Conservation (phyloP, 257 asterid genomes). For the Solanum paucissectum region DNA sequence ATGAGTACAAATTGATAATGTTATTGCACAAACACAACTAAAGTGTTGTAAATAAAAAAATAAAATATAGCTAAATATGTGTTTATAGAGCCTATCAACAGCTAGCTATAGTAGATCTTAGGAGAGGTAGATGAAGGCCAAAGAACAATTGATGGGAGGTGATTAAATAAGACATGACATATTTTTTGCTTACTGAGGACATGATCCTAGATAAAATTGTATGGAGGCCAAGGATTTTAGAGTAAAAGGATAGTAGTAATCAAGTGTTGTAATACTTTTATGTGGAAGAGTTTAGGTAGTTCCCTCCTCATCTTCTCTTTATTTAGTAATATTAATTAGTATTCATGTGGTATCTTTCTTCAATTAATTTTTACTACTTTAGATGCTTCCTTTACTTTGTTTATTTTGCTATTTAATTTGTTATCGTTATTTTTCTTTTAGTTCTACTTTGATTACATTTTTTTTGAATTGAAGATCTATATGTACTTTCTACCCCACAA, state of each 20-base stretch:
- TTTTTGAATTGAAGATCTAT: too few species aligned
- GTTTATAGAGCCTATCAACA: background rate
- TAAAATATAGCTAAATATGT: background rate
- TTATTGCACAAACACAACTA: background rate
- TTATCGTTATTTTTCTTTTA: background rate
- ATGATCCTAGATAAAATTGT: too few species aligned
- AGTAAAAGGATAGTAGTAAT: too few species aligned
- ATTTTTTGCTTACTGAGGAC: background rate
- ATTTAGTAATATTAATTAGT: background rate
- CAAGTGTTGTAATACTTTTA: background rate
- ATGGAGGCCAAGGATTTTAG: background rate
- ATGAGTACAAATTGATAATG: background rate
- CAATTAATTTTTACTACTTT: background rate
- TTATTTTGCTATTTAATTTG: too few species aligned
- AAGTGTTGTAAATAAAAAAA: background rate
- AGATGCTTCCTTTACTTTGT: background rate
- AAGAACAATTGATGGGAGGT: background rate
- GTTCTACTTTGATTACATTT: too few species aligned
- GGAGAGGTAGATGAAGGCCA: background rate
- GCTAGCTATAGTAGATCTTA: too few species aligned
- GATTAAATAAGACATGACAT: background rate
- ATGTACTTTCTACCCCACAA: background rate
- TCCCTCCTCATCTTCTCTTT: background rate
- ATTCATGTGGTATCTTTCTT: background rate
- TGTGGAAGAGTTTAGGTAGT: background rate